Evolutionary conservation across 306 rosid genomes (phyloP).

Genomic region (Vicia villosa): DNA sequence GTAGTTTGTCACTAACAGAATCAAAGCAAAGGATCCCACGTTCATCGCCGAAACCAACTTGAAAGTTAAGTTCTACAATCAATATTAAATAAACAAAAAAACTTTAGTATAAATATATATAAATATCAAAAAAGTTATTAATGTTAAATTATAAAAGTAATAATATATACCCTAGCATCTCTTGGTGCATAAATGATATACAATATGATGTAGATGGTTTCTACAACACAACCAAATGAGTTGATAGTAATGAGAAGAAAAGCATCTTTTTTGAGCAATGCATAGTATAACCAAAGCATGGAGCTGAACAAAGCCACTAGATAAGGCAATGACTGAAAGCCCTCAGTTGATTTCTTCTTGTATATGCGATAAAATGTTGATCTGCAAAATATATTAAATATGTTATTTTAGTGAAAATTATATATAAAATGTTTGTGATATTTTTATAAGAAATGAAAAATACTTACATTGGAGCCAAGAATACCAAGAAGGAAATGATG

Average conservation of each 20-base stretch:
- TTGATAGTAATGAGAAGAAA: conserved; percentile 82
- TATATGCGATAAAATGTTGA: conserved; percentile 74
- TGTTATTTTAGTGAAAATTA: not conserved
- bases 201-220: conserved; percentile 61
- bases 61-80: conserved; percentile 55
- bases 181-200: conserved; percentile 59
- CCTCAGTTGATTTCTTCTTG: conserved; percentile 77
- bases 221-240: conserved; percentile 69
- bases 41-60: conserved; percentile 63
- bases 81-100: too few relatives aligned
- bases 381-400: conserved; percentile 39
- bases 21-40: conserved; percentile 52
- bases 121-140: not conserved
- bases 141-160: not conserved
- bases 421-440: not conserved
- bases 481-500: conserved; percentile 77
- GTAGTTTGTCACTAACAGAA: conserved; percentile 52
- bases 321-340: conserved; percentile 81
- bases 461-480: conserved; percentile 90
- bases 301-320: conserved; percentile 81
- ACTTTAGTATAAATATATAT: too few relatives aligned
- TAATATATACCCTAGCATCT: conserved; percentile 50
- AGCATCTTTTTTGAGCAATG: conserved; percentile 54
- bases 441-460: not conserved
- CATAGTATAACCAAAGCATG: conserved; percentile 81